Conservation (phyloP, 2,329 filamentous ascomycete genomes). For the Sporothrix variecibatus region DNA sequence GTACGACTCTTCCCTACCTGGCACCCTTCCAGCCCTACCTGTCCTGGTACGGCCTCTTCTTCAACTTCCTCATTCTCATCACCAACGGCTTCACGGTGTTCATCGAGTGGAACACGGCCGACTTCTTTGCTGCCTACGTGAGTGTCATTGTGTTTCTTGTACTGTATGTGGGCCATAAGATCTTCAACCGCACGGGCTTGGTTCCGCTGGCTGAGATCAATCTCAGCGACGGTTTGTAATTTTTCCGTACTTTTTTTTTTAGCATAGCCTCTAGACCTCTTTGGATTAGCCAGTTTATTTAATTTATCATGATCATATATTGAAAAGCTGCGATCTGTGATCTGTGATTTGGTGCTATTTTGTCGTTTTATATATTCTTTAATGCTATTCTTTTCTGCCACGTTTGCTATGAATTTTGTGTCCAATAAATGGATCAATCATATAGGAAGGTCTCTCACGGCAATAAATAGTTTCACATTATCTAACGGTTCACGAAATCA, state of each 20-base stretch:
- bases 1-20: conserved; percentile 60
- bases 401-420: too few species aligned
- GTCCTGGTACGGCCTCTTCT: conserved; percentile 66
- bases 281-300: background rate
- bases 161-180: conserved; percentile 63
- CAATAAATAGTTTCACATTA: too few species aligned
- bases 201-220: conserved; percentile 14
- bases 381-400: too few species aligned
- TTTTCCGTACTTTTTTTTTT: background rate
- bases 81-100: conserved; percentile 71
- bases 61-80: conserved; percentile 63
- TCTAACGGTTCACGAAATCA: too few species aligned
- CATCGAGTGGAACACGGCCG: conserved; percentile 60
- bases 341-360: background rate
- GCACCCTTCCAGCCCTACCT: conserved; percentile 65
- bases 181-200: conserved; percentile 35
- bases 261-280: background rate
- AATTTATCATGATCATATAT: background rate
- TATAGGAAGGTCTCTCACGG: too few species aligned
- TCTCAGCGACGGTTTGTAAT: background rate
- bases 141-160: conserved; percentile 65
- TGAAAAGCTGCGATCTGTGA: background rate
- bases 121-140: conserved; percentile 67
- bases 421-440: too few species aligned
- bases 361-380: too few species aligned